phyloP scores from a whole-genome alignment of 768 basidiomycete species.

The Dioszegia hungarica region DNA sequence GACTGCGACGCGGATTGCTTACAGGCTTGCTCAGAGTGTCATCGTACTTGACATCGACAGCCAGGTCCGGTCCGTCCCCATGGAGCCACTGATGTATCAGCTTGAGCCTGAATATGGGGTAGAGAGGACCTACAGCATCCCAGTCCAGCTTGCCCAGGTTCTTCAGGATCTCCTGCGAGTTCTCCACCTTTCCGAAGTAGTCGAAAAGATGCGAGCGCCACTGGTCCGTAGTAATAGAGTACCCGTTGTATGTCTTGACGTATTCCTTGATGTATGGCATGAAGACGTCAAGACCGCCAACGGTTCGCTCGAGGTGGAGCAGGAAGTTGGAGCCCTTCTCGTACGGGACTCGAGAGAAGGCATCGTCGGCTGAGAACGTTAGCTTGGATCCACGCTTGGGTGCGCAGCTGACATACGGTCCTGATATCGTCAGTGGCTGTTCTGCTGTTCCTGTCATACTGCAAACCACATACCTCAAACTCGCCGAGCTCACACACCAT shows the following conservation, averaged over 20 bases:
- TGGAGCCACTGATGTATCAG: constrained; percentile 60
- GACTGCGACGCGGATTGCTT: constrained; percentile 4
- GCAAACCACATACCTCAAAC: constrained; percentile 50
- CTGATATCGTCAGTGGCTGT: constrained; percentile 6
- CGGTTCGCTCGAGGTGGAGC: constrained; percentile 68
- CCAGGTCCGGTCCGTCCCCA: constrained; percentile 69
- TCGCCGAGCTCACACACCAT: constrained; percentile 69
- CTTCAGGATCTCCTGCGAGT: constrained; percentile 60
- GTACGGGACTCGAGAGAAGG: constrained; percentile 70
- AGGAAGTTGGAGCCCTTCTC: constrained; percentile 69
- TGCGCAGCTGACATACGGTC: background rate
- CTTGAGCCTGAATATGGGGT: background rate
- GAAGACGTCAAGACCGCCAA: constrained; percentile 80
- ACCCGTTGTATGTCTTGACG: constrained; percentile 69
- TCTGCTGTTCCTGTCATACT: background rate
- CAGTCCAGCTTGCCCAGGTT: constrained; percentile 64
- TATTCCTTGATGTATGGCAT: constrained; percentile 79
- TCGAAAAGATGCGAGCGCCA: constrained; percentile 76
- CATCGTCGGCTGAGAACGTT: constrained; percentile 57
- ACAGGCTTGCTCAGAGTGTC: constrained; percentile 64
- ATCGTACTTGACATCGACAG: constrained; percentile 72
- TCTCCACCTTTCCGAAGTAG: constrained; percentile 60
- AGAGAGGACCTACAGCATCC: constrained; percentile 56
- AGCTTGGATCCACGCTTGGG: background rate
- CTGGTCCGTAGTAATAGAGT: constrained; percentile 74